phyloP scores from a whole-genome alignment of 768 basidiomycete genomes.

The Hirschioporus abietinus region DNA sequence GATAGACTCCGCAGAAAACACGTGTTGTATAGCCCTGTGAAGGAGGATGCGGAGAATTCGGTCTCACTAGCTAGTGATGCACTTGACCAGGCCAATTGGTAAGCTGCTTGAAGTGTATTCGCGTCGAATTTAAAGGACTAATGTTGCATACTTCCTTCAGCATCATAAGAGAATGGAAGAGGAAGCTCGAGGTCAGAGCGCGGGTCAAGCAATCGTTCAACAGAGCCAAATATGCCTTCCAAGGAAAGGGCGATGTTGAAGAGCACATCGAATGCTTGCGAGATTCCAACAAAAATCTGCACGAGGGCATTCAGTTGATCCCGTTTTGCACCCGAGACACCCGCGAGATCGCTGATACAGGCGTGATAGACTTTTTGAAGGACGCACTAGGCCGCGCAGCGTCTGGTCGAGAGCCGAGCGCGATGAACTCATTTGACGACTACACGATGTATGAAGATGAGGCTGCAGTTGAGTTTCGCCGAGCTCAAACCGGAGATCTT shows the following conservation, averaged over 20 bases:
- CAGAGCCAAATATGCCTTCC: background rate
- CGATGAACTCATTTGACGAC: background rate
- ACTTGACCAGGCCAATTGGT: background rate
- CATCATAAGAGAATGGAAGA: background rate
- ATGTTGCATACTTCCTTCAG: background rate
- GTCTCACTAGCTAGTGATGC: background rate
- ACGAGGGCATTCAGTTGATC: background rate
- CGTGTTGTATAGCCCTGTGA: background rate
- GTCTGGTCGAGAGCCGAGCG: background rate
- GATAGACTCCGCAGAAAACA: background rate
- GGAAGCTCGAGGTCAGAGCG: background rate
- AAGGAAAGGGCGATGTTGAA: background rate
- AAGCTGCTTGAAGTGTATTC: background rate
- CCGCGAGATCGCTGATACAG: background rate
- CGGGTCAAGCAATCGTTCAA: background rate
- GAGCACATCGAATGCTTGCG: background rate
- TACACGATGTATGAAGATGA: background rate
- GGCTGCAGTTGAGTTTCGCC: background rate
- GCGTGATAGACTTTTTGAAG: background rate
- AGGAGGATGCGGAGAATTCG: background rate
- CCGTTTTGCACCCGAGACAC: background rate
- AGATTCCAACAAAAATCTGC: background rate
- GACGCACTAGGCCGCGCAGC: background rate
- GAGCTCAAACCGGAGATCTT: background rate
- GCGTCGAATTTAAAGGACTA: background rate